Evolutionary conservation across 1,284 basidiomycete genomes (phyloP).

Genomic region (Puccinia novopanici): DNA sequence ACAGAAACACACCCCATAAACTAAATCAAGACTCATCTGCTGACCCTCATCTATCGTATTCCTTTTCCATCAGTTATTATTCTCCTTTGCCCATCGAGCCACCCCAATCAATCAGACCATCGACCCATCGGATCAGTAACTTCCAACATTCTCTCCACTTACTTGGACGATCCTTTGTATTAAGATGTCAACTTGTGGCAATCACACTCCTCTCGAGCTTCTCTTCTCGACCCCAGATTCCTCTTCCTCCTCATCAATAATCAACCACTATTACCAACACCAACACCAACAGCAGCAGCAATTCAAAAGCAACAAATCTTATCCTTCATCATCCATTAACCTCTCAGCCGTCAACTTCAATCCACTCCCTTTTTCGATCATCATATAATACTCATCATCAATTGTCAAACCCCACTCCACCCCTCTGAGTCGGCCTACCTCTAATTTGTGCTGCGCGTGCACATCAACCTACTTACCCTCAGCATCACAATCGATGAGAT

Average conservation of each 20-base stretch:
- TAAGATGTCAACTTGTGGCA: too few relatives aligned
- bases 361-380: constrained; percentile 19
- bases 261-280: neutral
- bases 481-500: constrained; percentile 16
- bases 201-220: too few relatives aligned
- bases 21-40: neutral
- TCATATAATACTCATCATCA: constrained; percentile 36
- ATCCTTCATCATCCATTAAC: constrained; percentile 27
- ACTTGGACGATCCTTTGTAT: too few relatives aligned
- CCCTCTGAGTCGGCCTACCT: constrained; percentile 30
- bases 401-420: constrained; percentile 29
- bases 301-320: constrained; percentile 12
- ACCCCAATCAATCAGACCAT: constrained; percentile 16
- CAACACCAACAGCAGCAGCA: constrained; percentile 19
- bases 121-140: constrained; percentile 9
- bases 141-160: too few relatives aligned
- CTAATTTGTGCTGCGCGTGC: constrained; percentile 26
- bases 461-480: constrained; percentile 7
- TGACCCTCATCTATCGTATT: neutral
- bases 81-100: constrained; percentile 12
- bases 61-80: constrained; percentile 16
- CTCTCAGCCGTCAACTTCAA: constrained; percentile 34
- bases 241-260: constrained; percentile 10
- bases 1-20: neutral
- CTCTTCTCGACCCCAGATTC: constrained; percentile 39